Evolutionary conservation across 306 rosid genomes (phyloP).

Genomic region (Dryas drummondii): DNA sequence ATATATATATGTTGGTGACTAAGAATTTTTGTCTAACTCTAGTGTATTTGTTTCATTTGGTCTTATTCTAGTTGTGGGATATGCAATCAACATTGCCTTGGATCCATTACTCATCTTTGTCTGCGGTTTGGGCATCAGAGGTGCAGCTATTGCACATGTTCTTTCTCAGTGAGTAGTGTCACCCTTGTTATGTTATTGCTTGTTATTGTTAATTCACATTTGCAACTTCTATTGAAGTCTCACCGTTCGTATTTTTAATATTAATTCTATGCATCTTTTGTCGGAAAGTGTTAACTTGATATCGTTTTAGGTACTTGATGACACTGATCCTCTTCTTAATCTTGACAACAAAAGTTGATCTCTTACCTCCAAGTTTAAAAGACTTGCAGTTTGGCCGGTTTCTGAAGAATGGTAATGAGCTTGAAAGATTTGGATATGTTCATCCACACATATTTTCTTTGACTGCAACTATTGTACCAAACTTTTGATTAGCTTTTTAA

Average conservation of each 20-base stretch:
- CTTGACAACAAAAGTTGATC: constrained; percentile 60
- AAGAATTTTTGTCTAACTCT: background rate
- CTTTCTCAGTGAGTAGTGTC: constrained; percentile 76
- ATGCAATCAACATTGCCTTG: constrained; percentile 60
- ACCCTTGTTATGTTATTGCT: background rate
- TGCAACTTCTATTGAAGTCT: background rate
- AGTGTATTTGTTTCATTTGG: constrained; percentile 11
- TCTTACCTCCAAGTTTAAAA: constrained; percentile 72
- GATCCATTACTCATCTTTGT: constrained; percentile 84
- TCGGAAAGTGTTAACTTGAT: background rate
- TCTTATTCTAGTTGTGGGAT: constrained; percentile 55
- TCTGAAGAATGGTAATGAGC: constrained; percentile 66
- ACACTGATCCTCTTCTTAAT: constrained; percentile 55
- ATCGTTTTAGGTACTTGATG: constrained; percentile 69
- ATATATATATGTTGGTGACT: no score
- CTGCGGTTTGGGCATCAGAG: constrained; percentile 68
- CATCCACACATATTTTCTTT: no score
- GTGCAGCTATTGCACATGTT: constrained; percentile 96
- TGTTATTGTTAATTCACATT: background rate
- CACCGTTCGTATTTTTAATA: background rate
- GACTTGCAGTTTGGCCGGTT: constrained; percentile 76
- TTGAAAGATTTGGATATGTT: no score
- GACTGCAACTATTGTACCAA: no score
- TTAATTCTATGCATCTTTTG: background rate
- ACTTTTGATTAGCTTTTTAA: background rate